phyloP scores from a whole-genome alignment of 1,139 yeast genomes.

The Lodderomyces metapsilosis region DNA sequence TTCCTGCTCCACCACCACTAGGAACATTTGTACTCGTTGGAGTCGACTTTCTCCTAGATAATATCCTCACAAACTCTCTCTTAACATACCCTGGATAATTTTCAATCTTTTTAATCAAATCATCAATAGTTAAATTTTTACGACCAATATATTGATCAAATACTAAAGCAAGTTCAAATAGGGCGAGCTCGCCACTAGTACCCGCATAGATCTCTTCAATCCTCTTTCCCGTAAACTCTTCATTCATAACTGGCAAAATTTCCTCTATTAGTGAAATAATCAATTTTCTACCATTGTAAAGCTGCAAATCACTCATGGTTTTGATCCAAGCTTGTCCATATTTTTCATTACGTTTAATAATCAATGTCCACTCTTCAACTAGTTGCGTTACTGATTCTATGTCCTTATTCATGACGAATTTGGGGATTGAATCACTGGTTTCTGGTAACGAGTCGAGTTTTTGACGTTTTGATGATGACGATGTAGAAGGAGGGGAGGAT shows the following conservation, averaged over 20 bases:
- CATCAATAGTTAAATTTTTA: slow-evolving; percentile 12
- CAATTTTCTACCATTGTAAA: slow-evolving; percentile 12
- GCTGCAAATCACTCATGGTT: slow-evolving; percentile 10
- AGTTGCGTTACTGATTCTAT: slow-evolving; percentile 15
- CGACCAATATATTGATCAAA: slow-evolving; percentile 16
- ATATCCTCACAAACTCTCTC: slow-evolving; percentile 14
- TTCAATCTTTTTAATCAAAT: slow-evolving; percentile 13
- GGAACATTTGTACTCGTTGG: background rate
- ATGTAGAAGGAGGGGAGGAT: background rate
- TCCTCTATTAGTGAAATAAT: slow-evolving; percentile 15
- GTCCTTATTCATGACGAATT: slow-evolving; percentile 14
- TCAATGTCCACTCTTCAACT: slow-evolving; percentile 16
- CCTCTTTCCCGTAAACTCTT: slow-evolving; percentile 4
- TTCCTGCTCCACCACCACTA: background rate
- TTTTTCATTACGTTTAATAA: slow-evolving; percentile 10
- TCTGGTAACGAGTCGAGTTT: slow-evolving; percentile 10
- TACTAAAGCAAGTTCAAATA: slow-evolving; percentile 13
- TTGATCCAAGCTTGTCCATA: slow-evolving; percentile 17
- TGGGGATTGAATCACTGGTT: slow-evolving; percentile 11
- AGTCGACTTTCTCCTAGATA: slow-evolving; percentile 9
- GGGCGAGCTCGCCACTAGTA: background rate
- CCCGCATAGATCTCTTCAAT: slow-evolving; percentile 6
- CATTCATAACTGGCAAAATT: slow-evolving; percentile 10
- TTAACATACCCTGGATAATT: slow-evolving; percentile 14
- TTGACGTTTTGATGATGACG: slow-evolving; percentile 9